phyloP scores from a whole-genome alignment of 1,284 basidiomycete genomes.

The Cutaneotrichosporon dermatis region DNA sequence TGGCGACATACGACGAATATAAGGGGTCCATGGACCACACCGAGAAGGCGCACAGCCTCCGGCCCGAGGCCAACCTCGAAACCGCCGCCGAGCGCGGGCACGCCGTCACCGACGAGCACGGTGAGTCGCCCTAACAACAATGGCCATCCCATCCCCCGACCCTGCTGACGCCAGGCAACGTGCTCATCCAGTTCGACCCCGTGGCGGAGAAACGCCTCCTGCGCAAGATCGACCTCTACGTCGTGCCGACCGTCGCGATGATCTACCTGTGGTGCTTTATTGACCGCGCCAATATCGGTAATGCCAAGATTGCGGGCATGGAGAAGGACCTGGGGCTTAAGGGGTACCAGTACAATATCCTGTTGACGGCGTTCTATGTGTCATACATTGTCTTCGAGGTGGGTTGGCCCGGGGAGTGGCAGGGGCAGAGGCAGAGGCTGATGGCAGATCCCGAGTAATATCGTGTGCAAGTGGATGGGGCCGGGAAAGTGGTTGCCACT shows the following conservation, averaged over 20 bases:
- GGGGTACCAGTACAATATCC: constrained; percentile 24
- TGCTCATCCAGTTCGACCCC: constrained; percentile 16
- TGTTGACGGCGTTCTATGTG: constrained; percentile 22
- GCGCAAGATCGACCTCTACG: constrained; percentile 23
- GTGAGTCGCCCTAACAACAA: neutral
- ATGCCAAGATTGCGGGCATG: constrained; percentile 23
- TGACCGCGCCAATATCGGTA: constrained; percentile 23
- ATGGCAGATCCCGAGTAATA: constrained; percentile 15
- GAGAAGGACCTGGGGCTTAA: constrained; percentile 18
- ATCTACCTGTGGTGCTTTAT: constrained; percentile 22
- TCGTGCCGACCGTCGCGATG: constrained; percentile 19
- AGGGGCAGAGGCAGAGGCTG: too few species aligned
- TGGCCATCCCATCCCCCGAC: too few species aligned
- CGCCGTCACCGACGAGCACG: constrained; percentile 11
- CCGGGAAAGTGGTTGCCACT: constrained; percentile 25
- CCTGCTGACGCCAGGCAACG: constrained; percentile 1
- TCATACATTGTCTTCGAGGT: constrained; percentile 25
- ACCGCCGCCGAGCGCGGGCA: constrained; percentile 13
- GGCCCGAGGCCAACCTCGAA: neutral
- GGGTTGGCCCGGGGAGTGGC: too few species aligned
- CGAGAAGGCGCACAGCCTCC: neutral
- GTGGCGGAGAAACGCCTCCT: constrained; percentile 19
- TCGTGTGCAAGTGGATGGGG: constrained; percentile 20
- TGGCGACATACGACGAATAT: neutral
- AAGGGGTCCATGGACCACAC: neutral